These are phyloP conservation scores for Theobroma cacao DNA, from an alignment of 345 rosid species.

Conservation along the genomic window DNA sequence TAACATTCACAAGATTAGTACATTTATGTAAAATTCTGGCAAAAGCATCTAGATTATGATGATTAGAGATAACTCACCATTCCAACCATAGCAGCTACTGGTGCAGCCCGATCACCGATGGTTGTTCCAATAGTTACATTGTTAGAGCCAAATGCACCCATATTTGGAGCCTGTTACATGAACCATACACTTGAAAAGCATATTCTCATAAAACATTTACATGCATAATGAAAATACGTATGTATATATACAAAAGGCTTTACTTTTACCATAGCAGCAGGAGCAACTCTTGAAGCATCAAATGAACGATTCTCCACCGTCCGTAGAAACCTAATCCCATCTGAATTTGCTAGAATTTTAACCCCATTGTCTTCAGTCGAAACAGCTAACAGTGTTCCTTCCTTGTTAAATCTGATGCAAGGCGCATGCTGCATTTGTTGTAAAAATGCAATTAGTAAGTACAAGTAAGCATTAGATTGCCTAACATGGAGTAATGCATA, in stretches of 20 bases:
- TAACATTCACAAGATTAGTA: background rate
- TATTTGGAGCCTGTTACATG: conserved; percentile 40
- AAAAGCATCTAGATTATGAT: conserved; percentile 1
- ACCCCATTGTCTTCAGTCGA: conserved; percentile 76
- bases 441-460: conserved; percentile 12
- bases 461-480: conserved; percentile 7
- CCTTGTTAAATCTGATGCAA: conserved; percentile 72
- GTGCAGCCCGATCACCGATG: conserved; percentile 49
- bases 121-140: conserved; percentile 51
- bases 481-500: background rate
- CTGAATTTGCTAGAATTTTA: conserved; percentile 74
- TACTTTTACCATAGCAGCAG: conserved; percentile 67
- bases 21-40: background rate
- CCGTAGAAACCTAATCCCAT: conserved; percentile 65
- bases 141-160: conserved; percentile 46
- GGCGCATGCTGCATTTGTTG: conserved; percentile 69
- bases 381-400: conserved; percentile 76
- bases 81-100: conserved; percentile 56
- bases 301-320: conserved; percentile 67
- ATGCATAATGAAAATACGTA: background rate
- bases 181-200: conserved; percentile 19
- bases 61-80: conserved; percentile 39
- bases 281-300: conserved; percentile 76
- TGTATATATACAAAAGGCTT: background rate
- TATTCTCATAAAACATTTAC: background rate